Evolutionary conservation across 768 basidiomycete genomes (phyloP).

Genomic region (Ramaria rubella): DNA sequence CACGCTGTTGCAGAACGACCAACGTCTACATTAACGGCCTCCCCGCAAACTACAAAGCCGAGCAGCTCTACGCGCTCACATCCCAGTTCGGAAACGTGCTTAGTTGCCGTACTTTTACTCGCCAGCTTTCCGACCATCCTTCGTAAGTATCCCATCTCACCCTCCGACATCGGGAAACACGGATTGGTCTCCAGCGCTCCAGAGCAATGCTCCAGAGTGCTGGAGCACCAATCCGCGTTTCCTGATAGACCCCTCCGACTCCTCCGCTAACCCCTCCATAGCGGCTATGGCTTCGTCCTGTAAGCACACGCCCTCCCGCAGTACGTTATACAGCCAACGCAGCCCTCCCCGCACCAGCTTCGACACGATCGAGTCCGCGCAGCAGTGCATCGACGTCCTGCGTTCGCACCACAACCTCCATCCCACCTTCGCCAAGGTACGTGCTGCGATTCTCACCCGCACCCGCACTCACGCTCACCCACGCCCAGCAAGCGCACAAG

Average conservation of each 20-base stretch:
- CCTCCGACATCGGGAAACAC: conserved; percentile 3
- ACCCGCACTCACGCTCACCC: conserved; percentile 28
- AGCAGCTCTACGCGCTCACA: conserved; percentile 66
- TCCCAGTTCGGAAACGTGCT: conserved; percentile 65
- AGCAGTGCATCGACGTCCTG: conserved; percentile 65
- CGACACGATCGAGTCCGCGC: conserved; percentile 57
- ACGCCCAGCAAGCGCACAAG: conserved; percentile 58
- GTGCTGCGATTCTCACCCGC: conserved; percentile 10
- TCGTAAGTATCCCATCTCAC: conserved; percentile 30
- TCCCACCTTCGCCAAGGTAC: conserved; percentile 81
- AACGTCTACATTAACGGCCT: conserved; percentile 89
- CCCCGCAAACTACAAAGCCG: conserved; percentile 76
- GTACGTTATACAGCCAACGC: not conserved
- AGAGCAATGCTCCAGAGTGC: conserved; percentile 3
- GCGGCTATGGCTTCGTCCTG: conserved; percentile 77
- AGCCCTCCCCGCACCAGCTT: conserved; percentile 41
- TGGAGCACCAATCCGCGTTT: too few species aligned
- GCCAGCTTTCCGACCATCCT: conserved; percentile 69
- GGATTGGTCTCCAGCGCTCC: not conserved
- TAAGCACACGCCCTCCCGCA: conserved; percentile 33
- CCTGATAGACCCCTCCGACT: too few species aligned
- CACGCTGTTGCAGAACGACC: conserved; percentile 36
- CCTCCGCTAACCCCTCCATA: conserved; percentile 20
- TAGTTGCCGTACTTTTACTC: conserved; percentile 79
- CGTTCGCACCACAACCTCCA: conserved; percentile 71